Evolutionary conservation across 2,329 filamentous ascomycete species (phyloP).

Genomic region (Hypoxylon sp.): DNA sequence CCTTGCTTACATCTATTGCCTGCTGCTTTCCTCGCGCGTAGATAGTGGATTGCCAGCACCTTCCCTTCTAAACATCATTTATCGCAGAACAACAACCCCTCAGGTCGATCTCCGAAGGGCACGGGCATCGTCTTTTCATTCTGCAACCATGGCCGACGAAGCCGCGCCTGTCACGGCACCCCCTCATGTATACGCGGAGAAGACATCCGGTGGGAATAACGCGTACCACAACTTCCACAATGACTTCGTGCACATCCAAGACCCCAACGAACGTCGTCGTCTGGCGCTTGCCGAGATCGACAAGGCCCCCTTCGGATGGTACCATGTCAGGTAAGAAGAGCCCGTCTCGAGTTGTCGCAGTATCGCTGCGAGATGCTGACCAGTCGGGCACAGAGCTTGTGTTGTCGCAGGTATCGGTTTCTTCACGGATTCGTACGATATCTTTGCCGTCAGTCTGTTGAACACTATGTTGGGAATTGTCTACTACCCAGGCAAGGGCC

Average conservation of each 20-base stretch:
- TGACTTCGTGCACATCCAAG: slow-evolving; percentile 74
- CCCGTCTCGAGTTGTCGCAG: background rate
- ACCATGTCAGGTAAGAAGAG: slow-evolving; percentile 71
- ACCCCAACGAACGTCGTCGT: slow-evolving; percentile 83
- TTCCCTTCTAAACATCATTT: slow-evolving; percentile 15
- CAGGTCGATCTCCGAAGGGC: slow-evolving; percentile 13
- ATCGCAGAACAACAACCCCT: slow-evolving; percentile 10
- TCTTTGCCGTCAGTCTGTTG: slow-evolving; percentile 82
- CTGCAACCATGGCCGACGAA: slow-evolving; percentile 45
- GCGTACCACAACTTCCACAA: slow-evolving; percentile 86
- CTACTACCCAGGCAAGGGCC: slow-evolving; percentile 73
- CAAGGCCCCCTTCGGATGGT: slow-evolving; percentile 86
- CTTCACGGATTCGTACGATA: slow-evolving; percentile 89
- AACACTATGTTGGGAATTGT: slow-evolving; percentile 85
- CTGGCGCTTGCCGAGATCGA: slow-evolving; percentile 86
- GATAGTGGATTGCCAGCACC: slow-evolving; percentile 22
- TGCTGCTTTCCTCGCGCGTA: slow-evolving; percentile 23
- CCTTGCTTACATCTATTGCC: slow-evolving; percentile 40
- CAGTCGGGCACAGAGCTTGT: slow-evolving; percentile 68
- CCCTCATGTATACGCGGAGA: slow-evolving; percentile 48
- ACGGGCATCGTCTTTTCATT: slow-evolving; percentile 18
- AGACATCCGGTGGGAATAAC: slow-evolving; percentile 75
- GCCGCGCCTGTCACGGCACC: slow-evolving; percentile 25
- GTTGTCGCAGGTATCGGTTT: slow-evolving; percentile 87
- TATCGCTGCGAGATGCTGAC: slow-evolving; percentile 31